Evolutionary conservation across 305 asterid genomes (phyloP), one percentile per base, ranked within the genome.

Genomic region (Plantago coronopus): DNA sequence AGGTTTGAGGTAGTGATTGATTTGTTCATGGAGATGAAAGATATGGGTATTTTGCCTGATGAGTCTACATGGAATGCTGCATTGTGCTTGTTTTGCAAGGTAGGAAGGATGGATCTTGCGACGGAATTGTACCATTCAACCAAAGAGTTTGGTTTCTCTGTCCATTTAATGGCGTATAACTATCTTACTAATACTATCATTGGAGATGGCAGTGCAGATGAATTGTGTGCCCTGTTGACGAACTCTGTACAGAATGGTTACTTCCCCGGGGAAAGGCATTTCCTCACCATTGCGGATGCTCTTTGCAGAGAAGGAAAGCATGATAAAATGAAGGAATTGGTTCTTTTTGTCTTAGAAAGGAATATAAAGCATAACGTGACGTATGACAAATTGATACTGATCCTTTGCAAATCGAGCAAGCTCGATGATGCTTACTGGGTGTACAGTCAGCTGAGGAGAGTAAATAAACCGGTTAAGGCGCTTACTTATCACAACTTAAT

Each of bases 41-140:
- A 79, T 48, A 80, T 34, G 45, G 78, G 73, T 34, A 64, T 79
- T 50, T 44, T 70, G 47, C 96, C 96, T 1, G 78, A 88, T 65
- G 72, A 68, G 56, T 62, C 66, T 37, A 84, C 98, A 17, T 81
- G 89, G 95, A 89, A 83, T 74, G 81, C 80, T 50, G 69, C 81
- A 20, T 68, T 89, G 69, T 80, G 95, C 78, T 84, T 91, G 73
- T 83, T 87, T 44, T 86, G 96, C 75, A 91, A 89, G 76, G 79
- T 67, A 15, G 96, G 98, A 57, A 73, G 79, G 85, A 67, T 70
- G 67, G 88, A 86, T 65, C 74, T 82, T 60, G 97, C 96, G 4
- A 12, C 78, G 70, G 82, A 73, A 42, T 78, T 91, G 77, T 88
- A 81, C 68, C 62, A 86, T 69, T 82, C 80, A 8, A 81, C 91